Evolutionary conservation across 2,329 filamentous ascomycete genomes (phyloP).

Genomic region (Cladosporium austrohemisphaericum): DNA sequence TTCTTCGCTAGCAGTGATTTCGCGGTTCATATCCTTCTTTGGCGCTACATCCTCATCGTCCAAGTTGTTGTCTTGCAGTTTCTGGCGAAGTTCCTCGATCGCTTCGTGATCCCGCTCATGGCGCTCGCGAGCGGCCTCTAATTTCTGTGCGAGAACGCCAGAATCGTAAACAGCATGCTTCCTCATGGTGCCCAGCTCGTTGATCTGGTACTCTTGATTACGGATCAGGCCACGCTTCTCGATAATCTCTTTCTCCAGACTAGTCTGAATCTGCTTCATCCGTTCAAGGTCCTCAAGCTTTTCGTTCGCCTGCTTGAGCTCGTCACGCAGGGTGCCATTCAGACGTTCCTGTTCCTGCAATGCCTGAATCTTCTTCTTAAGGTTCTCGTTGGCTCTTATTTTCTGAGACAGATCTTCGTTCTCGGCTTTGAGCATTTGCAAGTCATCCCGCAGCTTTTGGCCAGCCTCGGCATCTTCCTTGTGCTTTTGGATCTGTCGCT

Average conservation of each 20-base stretch:
- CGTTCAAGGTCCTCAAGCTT: constrained; percentile 43
- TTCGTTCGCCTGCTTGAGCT: constrained; percentile 44
- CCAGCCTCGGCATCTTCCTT: constrained; percentile 43
- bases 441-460: constrained; percentile 48
- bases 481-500: constrained; percentile 43
- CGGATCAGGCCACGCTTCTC: constrained; percentile 49
- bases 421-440: constrained; percentile 48
- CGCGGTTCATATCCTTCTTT: constrained; percentile 21
- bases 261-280: constrained; percentile 42
- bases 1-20: constrained; percentile 17
- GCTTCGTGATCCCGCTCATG: constrained; percentile 47
- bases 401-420: constrained; percentile 48
- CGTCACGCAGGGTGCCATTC: constrained; percentile 41
- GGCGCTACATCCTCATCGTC: constrained; percentile 23
- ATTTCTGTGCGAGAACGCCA: constrained; percentile 43
- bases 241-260: constrained; percentile 49
- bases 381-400: constrained; percentile 50
- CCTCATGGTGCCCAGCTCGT: constrained; percentile 47
- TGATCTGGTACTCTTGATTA: constrained; percentile 50
- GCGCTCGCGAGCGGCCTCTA: constrained; percentile 46
- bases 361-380: constrained; percentile 52
- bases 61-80: constrained; percentile 40
- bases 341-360: constrained; percentile 47
- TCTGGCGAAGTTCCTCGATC: constrained; percentile 45
- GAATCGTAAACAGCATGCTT: constrained; percentile 48